Evolutionary conservation across 495 filamentous ascomycete genomes (phyloP).

Genomic region (Aspergillus cavernicola): DNA sequence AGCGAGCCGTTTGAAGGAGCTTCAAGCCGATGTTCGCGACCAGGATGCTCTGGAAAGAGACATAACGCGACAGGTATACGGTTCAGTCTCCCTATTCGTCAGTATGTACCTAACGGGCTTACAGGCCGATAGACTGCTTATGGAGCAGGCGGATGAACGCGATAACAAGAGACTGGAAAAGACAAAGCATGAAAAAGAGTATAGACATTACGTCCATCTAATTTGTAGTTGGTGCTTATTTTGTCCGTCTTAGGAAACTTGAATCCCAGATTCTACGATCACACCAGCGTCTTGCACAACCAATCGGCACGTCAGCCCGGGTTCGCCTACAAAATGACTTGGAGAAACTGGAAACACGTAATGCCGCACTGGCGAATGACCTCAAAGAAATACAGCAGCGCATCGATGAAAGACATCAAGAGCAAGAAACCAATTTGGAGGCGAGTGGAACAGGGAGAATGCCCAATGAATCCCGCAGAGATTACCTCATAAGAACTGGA

Average conservation of each 20-base stretch:
- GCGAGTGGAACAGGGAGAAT: slow-evolving; percentile 52
- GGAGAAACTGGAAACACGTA: slow-evolving; percentile 55
- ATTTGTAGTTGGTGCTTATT: slow-evolving; percentile 11
- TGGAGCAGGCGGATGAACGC: slow-evolving; percentile 79
- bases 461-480: slow-evolving; percentile 76
- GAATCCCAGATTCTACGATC: slow-evolving; percentile 46
- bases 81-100: not conserved
- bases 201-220: slow-evolving; percentile 9
- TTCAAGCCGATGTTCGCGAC: slow-evolving; percentile 72
- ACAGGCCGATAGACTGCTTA: slow-evolving; percentile 71
- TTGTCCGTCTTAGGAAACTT: slow-evolving; percentile 33
- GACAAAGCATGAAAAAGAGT: slow-evolving; percentile 58
- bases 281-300: slow-evolving; percentile 47
- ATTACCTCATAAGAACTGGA: slow-evolving; percentile 89
- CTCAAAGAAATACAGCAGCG: slow-evolving; percentile 72
- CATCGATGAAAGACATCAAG: slow-evolving; percentile 65
- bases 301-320: slow-evolving; percentile 43
- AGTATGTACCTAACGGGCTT: slow-evolving; percentile 6
- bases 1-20: slow-evolving; percentile 56
- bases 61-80: slow-evolving; percentile 51
- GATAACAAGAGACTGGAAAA: slow-evolving; percentile 85
- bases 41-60: slow-evolving; percentile 84
- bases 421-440: slow-evolving; percentile 39
- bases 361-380: slow-evolving; percentile 60
- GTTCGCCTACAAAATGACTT: slow-evolving; percentile 60